Base-by-base conservation (phyloP, 139 green algal genomes). In the Trebouxia sp. region DNA sequence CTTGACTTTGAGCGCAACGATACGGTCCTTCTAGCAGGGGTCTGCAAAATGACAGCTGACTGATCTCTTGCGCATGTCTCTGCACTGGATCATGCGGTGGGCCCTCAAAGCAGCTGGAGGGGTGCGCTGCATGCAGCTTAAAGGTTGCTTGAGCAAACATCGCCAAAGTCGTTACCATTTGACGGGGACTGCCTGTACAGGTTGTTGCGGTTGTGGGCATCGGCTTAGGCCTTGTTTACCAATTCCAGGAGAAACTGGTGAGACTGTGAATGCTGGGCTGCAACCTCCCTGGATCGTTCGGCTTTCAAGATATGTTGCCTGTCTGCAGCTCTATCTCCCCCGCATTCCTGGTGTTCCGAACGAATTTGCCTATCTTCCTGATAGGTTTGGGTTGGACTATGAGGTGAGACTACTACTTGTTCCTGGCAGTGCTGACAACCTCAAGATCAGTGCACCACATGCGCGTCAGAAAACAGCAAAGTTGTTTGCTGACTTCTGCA, bases 171-270 rank as follows among this genome's bases (percentile, higher is more conserved):
- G n/a, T n/a, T n/a, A n/a, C n/a, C n/a, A n/a, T n/a, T n/a, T n/a
- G n/a, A n/a, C n/a, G n/a, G n/a, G n/a, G n/a, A n/a, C n/a, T n/a
- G n/a, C n/a, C 62, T 42, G 47, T 85, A 56, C 84, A 96, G 92
- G 81, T 85, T 30, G 90, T 78, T 37, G 84, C 85, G 0, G 24
- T 95, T 6, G 84, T 84, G 11, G 88, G 76, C 1, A 3, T 92
- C n/a, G 87, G 70, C 0, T n/a, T 97, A 8, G 88, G 80, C 0
- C 78, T 94, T 20, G 78, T 97, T 1, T 96, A 92, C 37, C 65
- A 88, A 12, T 90, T 96, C 30, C 92, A 96, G 42, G 90, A 96
- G 62, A 96, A 94, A 72, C 80, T 97, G 42, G 89, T 94, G 43
- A 81, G 91, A 55, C 11, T 41, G 15, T 37, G 5, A 15, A 65